A percentile compares a stretch with the other conserved stretches of the same genome.
phyloP scores from a whole-genome alignment of 305 asterid species.

The Solanum chacoense region DNA sequence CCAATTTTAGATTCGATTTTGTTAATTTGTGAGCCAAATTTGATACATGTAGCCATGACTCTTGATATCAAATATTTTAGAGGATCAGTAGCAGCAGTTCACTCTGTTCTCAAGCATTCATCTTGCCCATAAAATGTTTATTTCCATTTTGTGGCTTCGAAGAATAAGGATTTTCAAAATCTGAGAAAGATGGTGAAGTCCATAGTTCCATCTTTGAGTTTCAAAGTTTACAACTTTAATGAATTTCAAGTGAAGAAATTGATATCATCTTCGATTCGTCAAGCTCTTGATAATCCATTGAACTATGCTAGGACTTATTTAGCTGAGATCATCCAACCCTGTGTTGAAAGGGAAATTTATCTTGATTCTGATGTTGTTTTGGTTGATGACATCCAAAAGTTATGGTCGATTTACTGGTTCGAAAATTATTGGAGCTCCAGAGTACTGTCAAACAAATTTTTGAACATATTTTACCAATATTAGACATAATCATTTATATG shows the following conservation, averaged over 20 bases:
- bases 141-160: conserved; percentile 44
- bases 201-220: conserved; percentile 33
- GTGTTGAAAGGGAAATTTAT: conserved; percentile 38
- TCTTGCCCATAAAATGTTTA: conserved; percentile 45
- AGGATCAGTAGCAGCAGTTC: conserved; percentile 58
- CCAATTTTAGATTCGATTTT: background rate
- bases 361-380: conserved; percentile 45
- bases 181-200: conserved; percentile 18
- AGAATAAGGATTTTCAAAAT: background rate
- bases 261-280: conserved; percentile 48
- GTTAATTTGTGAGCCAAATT: conserved; percentile 23
- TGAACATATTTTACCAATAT: conserved; percentile 30
- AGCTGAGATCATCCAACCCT: conserved; percentile 34
- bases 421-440: conserved; percentile 60
- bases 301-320: conserved; percentile 63
- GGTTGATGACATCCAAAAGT: conserved; percentile 32
- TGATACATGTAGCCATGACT: conserved; percentile 51
- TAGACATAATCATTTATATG: too few species aligned
- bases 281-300: conserved; percentile 48
- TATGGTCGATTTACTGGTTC: conserved; percentile 26
- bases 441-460: conserved; percentile 41
- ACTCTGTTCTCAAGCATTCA: conserved; percentile 44
- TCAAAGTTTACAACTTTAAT: conserved; percentile 30
- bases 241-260: conserved; percentile 17
- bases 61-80: conserved; percentile 47